Conservation (phyloP, 192 early-diverging fungal species). For the Dispira simplex region DNA sequence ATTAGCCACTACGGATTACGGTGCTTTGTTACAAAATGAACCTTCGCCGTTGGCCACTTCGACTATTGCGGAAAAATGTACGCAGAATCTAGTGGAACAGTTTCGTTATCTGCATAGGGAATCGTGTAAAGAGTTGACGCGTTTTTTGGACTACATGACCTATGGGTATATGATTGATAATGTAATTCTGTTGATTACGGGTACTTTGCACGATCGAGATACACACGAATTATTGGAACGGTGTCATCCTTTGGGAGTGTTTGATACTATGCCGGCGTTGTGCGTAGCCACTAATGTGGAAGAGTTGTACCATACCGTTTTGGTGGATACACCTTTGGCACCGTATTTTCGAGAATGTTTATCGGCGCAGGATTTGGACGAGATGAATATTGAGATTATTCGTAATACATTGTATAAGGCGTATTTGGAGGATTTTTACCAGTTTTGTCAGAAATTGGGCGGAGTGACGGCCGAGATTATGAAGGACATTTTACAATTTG, state of each 20-base stretch:
- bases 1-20: conserved; percentile 91
- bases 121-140: conserved; percentile 65
- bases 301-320: conserved; percentile 89
- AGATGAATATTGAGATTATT: conserved; percentile 99
- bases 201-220: conserved; percentile 95
- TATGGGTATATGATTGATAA: conserved; percentile 99
- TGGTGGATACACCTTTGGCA: conserved; percentile 95
- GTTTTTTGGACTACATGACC: conserved; percentile 96
- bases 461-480: conserved; percentile 84
- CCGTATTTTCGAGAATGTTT: conserved; percentile 97
- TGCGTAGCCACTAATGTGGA: conserved; percentile 93
- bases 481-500: conserved; percentile 89
- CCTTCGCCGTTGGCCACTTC: conserved; percentile 90
- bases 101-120: conserved; percentile 86
- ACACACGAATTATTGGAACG: conserved; percentile 92
- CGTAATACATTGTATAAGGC: conserved; percentile 98
- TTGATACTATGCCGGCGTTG: conserved; percentile 96
- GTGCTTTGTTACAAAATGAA: conserved; percentile 85
- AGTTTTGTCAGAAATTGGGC: conserved; percentile 68
- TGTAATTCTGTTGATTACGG: conserved; percentile 93
- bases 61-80: conserved; percentile 74
- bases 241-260: conserved; percentile 95
- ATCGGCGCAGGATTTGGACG: conserved; percentile 93
- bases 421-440: conserved; percentile 96
- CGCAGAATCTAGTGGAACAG: conserved; percentile 78